Percentiles rank a stretch among this genome's conserved stretches.
These are phyloP conservation scores for Ploettnerulaceae sp. DNA, from an alignment of 2,329 filamentous ascomycete species.

Conservation along the genomic window DNA sequence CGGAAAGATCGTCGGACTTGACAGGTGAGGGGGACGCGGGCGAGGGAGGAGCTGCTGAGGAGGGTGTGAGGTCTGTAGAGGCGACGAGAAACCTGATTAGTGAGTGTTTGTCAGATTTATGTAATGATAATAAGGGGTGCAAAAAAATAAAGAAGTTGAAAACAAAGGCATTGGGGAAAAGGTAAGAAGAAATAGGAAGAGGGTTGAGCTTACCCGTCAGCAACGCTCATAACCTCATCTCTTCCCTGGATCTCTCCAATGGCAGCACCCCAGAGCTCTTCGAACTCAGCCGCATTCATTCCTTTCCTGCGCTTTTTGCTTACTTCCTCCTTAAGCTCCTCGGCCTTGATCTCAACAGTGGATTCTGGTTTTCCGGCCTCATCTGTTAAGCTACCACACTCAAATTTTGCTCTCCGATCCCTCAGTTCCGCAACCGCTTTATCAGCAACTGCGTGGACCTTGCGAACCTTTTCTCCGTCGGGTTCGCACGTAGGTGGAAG, in stretches of 20 bases:
- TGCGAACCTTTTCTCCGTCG: conserved; percentile 85
- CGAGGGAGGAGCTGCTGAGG: conserved; percentile 85
- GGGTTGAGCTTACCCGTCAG: conserved; percentile 47
- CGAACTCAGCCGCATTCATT: conserved; percentile 84
- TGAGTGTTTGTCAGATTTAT: conserved; percentile 50
- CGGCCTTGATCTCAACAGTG: conserved; percentile 58
- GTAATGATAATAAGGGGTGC: conserved; percentile 35
- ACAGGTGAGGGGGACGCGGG: conserved; percentile 82
- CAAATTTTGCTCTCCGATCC: conserved; percentile 79
- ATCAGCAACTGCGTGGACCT: conserved; percentile 82
- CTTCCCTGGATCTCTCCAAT: conserved; percentile 64
- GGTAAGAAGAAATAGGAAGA: background rate
- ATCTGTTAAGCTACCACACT: conserved; percentile 71
- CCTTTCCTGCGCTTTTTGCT: conserved; percentile 72
- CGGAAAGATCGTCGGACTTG: conserved; percentile 72
- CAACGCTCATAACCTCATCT: conserved; percentile 54
- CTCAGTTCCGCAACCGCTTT: conserved; percentile 82
- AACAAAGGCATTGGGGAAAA: background rate
- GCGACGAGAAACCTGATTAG: conserved; percentile 81
- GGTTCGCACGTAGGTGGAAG: conserved; percentile 89
- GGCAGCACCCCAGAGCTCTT: conserved; percentile 75
- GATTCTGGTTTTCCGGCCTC: conserved; percentile 55
- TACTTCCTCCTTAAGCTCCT: conserved; percentile 73
- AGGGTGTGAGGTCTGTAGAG: conserved; percentile 65
- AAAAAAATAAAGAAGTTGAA: background rate